phyloP scores from a whole-genome alignment of 2,329 filamentous ascomycete species.

The Daldinia sp. region DNA sequence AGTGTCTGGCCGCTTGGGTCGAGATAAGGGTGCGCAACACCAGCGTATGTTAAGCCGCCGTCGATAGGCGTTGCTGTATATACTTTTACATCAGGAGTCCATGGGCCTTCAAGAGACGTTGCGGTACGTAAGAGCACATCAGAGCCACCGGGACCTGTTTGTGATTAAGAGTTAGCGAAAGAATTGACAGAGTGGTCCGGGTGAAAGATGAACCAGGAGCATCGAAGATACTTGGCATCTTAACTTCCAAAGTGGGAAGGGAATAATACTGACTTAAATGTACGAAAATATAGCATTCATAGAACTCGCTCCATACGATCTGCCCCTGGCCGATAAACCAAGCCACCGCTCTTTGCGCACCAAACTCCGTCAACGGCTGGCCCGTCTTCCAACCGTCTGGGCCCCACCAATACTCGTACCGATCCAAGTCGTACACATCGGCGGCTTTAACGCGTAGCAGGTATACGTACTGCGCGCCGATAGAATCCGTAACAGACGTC shows the following conservation, averaged over 20 bases:
- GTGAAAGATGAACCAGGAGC: neutral
- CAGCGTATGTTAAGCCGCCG: conserved; percentile 54
- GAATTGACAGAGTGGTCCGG: neutral
- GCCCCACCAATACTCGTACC: conserved; percentile 59
- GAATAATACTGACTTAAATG: conserved; percentile 45
- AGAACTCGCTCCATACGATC: conserved; percentile 54
- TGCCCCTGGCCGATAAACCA: conserved; percentile 54
- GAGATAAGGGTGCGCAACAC: conserved; percentile 55
- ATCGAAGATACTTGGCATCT: neutral
- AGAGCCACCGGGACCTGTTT: conserved; percentile 30
- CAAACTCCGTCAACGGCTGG: conserved; percentile 38
- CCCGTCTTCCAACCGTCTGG: conserved; percentile 53
- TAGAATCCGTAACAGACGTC: conserved; percentile 47
- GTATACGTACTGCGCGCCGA: conserved; percentile 51
- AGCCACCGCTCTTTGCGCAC: neutral
- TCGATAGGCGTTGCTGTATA: conserved; percentile 53
- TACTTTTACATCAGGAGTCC: conserved; percentile 54
- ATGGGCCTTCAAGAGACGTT: conserved; percentile 53
- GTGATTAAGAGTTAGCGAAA: neutral
- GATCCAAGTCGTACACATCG: conserved; percentile 53
- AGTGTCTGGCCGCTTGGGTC: conserved; percentile 53
- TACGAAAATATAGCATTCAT: conserved; percentile 54
- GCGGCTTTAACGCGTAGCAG: conserved; percentile 53
- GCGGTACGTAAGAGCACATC: conserved; percentile 48
- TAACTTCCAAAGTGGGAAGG: too few relatives aligned